Percentiles rank a stretch among this genome's conserved stretches.
phyloP scores from a whole-genome alignment of 75 land plant species.

The Pinus taeda region DNA sequence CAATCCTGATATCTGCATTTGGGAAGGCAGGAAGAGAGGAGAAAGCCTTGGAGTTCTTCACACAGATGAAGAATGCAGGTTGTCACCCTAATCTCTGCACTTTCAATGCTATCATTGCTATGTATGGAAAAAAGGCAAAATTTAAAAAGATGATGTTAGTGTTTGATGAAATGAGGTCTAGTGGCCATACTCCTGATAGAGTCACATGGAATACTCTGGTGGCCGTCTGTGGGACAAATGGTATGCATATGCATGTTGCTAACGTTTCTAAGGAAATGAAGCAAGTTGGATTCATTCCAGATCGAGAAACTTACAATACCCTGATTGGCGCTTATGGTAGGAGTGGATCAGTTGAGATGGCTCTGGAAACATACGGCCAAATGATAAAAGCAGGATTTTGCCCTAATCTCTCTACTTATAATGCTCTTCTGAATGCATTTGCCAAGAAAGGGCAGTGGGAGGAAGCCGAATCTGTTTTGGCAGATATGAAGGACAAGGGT shows the following conservation, averaged over 20 bases:
- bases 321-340: constrained; percentile 88
- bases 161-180: constrained; percentile 58
- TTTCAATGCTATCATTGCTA: constrained; percentile 76
- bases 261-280: constrained; percentile 75
- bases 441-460: constrained; percentile 78
- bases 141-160: constrained; percentile 66
- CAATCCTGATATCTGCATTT: constrained; percentile 72
- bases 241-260: constrained; percentile 53
- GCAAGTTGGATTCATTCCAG: constrained; percentile 71
- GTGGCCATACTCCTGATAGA: constrained; percentile 66
- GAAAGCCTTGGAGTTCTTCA: constrained; percentile 56
- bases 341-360: constrained; percentile 64
- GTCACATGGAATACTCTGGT: constrained; percentile 90
- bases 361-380: constrained; percentile 56
- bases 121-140: constrained; percentile 68
- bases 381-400: constrained; percentile 71
- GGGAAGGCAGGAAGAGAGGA: constrained; percentile 63
- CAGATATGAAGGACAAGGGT: constrained; percentile 61
- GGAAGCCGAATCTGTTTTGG: constrained; percentile 59
- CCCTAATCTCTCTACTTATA: constrained; percentile 70
- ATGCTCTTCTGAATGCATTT: constrained; percentile 78
- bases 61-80: constrained; percentile 56
- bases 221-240: constrained; percentile 58
- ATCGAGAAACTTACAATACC: constrained; percentile 79
- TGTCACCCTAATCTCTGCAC: constrained; percentile 85